Percentiles rank a stretch among this genome's conserved stretches.
Evolutionary conservation across 2,329 filamentous ascomycete species (phyloP).

Genomic region (Cephalotrichum gorgonifer): DNA sequence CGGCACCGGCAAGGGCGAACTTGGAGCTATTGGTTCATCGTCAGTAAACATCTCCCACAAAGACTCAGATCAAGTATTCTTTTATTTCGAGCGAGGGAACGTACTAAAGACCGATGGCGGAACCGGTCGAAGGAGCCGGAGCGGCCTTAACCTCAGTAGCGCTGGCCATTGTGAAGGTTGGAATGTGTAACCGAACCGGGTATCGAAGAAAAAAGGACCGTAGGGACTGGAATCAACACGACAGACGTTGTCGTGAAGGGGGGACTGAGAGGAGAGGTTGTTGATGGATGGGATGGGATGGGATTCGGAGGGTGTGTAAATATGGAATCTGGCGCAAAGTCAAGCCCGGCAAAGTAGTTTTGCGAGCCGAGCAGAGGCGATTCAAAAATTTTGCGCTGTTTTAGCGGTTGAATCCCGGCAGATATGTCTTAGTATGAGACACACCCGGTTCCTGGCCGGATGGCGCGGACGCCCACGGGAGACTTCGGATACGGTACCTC

Average conservation of each 20-base stretch:
- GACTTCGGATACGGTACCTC: not conserved
- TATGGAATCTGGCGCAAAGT: too few species aligned
- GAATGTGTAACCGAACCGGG: not conserved
- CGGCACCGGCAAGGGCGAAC: slow-evolving; percentile 92
- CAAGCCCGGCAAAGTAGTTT: not conserved
- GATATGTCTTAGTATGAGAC: too few species aligned
- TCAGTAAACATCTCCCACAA: too few species aligned
- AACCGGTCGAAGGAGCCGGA: slow-evolving; percentile 5
- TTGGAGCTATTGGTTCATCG: slow-evolving; percentile 41
- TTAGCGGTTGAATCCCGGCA: slow-evolving; percentile 1
- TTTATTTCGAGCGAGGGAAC: too few species aligned
- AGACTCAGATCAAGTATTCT: too few species aligned
- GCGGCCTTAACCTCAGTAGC: slow-evolving; percentile 1
- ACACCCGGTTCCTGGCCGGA: not conserved
- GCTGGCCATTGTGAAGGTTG: slow-evolving; percentile 3
- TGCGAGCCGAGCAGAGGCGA: not conserved
- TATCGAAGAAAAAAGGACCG: not conserved
- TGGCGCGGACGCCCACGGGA: not conserved
- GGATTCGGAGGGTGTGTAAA: too few species aligned
- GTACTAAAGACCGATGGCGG: slow-evolving; percentile 5
- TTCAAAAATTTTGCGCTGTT: slow-evolving; percentile 2
- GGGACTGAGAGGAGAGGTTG: slow-evolving; percentile 2
- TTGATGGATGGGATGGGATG: not conserved
- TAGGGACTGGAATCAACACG: not conserved
- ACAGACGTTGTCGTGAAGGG: not conserved